Evolutionary conservation across 768 basidiomycete genomes (phyloP).

Genomic region (Punctularia strigosozonata): DNA sequence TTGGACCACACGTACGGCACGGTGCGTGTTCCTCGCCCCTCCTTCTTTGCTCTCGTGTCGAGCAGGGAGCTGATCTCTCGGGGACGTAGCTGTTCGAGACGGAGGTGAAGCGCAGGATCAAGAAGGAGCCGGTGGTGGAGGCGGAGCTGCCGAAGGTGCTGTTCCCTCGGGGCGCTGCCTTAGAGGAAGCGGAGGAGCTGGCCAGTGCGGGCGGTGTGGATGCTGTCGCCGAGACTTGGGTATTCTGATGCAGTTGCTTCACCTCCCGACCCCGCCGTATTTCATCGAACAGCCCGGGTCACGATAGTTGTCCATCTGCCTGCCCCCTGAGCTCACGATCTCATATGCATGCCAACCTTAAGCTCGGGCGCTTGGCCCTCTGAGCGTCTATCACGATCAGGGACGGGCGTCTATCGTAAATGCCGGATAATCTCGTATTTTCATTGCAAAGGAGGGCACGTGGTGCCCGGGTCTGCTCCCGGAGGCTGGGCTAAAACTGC

Average conservation of each 20-base stretch:
- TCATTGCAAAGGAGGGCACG: no score
- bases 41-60: conserved; percentile 1
- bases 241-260: background rate
- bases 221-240: background rate
- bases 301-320: no score
- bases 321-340: no score
- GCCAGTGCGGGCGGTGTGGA: background rate
- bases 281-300: no score
- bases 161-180: conserved; percentile 4
- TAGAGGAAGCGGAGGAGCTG: background rate
- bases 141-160: conserved; percentile 12
- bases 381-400: no score
- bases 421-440: no score
- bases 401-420: no score
- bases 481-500: no score
- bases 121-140: conserved; percentile 55
- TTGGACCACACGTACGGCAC: conserved; percentile 87
- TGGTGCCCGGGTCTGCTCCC: no score
- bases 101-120: conserved; percentile 68
- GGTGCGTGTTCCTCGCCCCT: conserved; percentile 28
- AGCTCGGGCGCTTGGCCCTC: no score
- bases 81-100: conserved; percentile 69
- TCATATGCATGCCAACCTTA: no score
- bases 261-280: no score
- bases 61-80: background rate